Percentiles rank a stretch among this genome's conserved stretches.
Conservation (phyloP, 495 filamentous ascomycete genomes). For the Staphylotrichum longicolle region DNA sequence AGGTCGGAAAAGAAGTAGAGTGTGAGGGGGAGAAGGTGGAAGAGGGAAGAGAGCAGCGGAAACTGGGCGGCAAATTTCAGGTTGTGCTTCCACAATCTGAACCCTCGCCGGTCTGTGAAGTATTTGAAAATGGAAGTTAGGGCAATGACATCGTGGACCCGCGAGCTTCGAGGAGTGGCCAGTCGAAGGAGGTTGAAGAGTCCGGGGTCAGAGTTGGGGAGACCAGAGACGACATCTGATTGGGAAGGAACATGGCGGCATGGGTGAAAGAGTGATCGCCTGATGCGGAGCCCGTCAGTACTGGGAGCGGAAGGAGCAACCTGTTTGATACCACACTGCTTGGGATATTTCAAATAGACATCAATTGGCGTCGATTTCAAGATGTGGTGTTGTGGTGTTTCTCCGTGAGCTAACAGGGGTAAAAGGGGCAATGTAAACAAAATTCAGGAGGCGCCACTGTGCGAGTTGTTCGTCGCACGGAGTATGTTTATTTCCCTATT, state of each 20-base stretch:
- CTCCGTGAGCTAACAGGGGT: background rate
- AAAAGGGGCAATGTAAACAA: conserved; percentile 17
- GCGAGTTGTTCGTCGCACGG: background rate
- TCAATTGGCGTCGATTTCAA: background rate
- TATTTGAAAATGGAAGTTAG: background rate
- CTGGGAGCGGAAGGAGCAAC: background rate
- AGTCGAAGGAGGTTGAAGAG: background rate
- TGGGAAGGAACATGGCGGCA: background rate
- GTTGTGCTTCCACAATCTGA: background rate
- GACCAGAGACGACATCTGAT: background rate
- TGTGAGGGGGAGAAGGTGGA: background rate
- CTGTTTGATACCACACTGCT: background rate
- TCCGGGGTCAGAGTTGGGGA: background rate
- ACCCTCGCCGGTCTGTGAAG: no score
- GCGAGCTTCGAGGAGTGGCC: background rate
- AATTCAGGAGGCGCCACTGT: conserved; percentile 1
- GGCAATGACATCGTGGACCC: background rate
- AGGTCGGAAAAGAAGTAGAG: background rate
- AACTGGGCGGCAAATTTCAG: background rate
- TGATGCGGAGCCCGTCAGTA: no score
- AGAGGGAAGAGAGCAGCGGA: background rate
- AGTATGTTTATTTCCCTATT: no score
- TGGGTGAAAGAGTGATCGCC: background rate
- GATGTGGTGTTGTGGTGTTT: background rate
- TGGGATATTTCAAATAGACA: no score